These are phyloP conservation scores for Poronia punctata DNA, from an alignment of 495 filamentous ascomycete genomes.

Conservation along the genomic window DNA sequence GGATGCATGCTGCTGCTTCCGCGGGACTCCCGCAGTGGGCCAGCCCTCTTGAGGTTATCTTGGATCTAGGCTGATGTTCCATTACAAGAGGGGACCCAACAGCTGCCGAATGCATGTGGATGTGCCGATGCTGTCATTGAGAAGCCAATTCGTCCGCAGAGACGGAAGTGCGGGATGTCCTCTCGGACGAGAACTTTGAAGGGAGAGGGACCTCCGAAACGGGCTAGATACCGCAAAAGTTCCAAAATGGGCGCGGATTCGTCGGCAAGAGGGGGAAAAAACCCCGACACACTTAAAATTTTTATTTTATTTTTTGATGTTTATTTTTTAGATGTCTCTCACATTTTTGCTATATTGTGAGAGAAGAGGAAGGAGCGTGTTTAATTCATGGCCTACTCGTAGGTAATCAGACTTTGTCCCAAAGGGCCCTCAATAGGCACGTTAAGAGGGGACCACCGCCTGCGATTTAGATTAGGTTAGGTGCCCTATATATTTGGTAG, in stretches of 20 bases:
- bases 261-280: no score
- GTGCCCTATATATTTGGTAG: no score
- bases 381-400: no score
- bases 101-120: conserved; percentile 10
- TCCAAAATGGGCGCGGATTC: not conserved
- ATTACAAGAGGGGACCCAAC: conserved; percentile 1
- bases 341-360: no score
- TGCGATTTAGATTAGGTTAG: no score
- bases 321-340: no score
- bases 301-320: no score
- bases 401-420: no score
- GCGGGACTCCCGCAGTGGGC: conserved; percentile 8
- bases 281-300: no score
- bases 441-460: no score
- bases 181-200: not conserved
- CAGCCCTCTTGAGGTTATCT: conserved; percentile 10
- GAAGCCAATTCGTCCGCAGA: conserved; percentile 6
- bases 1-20: conserved; percentile 10
- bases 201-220: conserved; percentile 1
- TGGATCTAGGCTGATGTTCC: conserved; percentile 7
- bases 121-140: conserved; percentile 6
- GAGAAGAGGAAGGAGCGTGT: no score
- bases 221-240: not conserved
- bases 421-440: no score
- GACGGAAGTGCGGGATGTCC: conserved; percentile 6